phyloP scores from a whole-genome alignment of 1,284 basidiomycete species.

The Mycena citricolor region DNA sequence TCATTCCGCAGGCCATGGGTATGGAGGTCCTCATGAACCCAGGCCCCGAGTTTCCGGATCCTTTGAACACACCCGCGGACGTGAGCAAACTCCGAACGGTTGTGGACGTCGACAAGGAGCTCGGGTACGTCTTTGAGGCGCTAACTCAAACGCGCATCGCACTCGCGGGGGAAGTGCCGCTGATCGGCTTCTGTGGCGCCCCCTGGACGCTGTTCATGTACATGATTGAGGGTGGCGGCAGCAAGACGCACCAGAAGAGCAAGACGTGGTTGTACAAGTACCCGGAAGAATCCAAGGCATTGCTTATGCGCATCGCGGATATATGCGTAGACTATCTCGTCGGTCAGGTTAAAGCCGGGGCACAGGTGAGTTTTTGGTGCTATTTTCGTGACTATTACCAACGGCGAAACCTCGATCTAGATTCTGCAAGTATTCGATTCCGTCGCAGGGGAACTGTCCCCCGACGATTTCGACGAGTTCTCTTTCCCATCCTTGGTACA shows the following conservation, averaged over 20 bases:
- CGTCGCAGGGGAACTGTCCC: conserved; percentile 88
- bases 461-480: conserved; percentile 79
- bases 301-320: conserved; percentile 77
- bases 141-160: conserved; percentile 79
- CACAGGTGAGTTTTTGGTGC: conserved; percentile 63
- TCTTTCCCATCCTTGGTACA: conserved; percentile 66
- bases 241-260: conserved; percentile 83
- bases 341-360: conserved; percentile 89
- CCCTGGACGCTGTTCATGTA: conserved; percentile 97
- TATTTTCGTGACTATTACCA: conserved; percentile 43
- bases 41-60: conserved; percentile 83
- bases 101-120: conserved; percentile 78
- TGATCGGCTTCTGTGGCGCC: conserved; percentile 94
- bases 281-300: conserved; percentile 76
- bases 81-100: conserved; percentile 55
- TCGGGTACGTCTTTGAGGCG: conserved; percentile 90
- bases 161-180: conserved; percentile 82
- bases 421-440: conserved; percentile 95
- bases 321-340: conserved; percentile 87
- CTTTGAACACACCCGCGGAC: conserved; percentile 77
- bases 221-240: conserved; percentile 94
- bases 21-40: conserved; percentile 94
- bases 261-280: conserved; percentile 93
- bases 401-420: conserved; percentile 39
- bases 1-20: conserved; percentile 94